Evolutionary conservation across 176 grass and related monocot species (phyloP), one percentile per base, ranked within the genome.

Genomic region (Aegilops bicornis): DNA sequence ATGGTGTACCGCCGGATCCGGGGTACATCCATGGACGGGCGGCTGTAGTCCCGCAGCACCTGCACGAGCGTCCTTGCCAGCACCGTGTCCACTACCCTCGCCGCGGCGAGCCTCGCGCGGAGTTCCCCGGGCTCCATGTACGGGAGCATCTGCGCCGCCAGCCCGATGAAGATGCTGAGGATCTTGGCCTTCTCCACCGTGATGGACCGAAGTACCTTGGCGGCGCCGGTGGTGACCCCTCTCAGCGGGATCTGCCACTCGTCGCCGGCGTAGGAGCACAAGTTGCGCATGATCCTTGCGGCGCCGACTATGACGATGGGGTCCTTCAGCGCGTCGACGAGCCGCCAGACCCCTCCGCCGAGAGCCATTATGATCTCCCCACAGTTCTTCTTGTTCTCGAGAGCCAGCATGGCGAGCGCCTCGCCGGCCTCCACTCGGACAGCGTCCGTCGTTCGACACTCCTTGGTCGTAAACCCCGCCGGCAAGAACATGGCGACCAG

Each of bases 371-470:
- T 65, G 64, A 96, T 89, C 9, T 71, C 75, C 48, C 72, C 40
- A 72, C 91, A 93, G 73, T 96, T 96, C 10, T 36, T 74, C 86
- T 48, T 77, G 89, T 79, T 96, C 22, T 96, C 94, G 7, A 93
- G 48, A 15, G 86, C 82, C 70, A 96, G 82, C 89, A 96, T 91
- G 4, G 89, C 77, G n/a, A 96, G 83, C 39, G 94, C 89, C 91
- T 93, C 84, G 22, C 91, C 94, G 71, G 91, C 94, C 73, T 96
- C 91, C 20, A 88, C 62, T 23, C 81, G 80, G 45, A 96, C 82
- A 3, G 87, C 63, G 50, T 80, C 81, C 10, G 11, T 27, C 64
- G 54, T 27, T 27, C 27, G 27, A 27, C 27, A 27, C 27, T 27
- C 27, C 27, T 27, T 27, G 1, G 27, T 27, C 1, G 27, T 1